phyloP scores from a whole-genome alignment of 805 yeast genomes.

The Hemisphaericaspora nanyangensis region DNA sequence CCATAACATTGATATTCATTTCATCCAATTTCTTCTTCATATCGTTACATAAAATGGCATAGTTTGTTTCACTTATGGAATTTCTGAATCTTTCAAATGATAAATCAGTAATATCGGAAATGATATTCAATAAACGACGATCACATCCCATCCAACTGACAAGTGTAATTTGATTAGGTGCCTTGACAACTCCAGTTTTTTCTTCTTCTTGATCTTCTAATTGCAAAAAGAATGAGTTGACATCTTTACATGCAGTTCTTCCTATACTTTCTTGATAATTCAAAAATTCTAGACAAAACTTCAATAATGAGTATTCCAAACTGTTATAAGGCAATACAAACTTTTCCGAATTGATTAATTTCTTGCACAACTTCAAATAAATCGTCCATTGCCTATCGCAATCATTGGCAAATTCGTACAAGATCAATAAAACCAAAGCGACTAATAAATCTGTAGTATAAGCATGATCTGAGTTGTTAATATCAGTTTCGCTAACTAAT shows the following conservation, averaged over 20 bases:
- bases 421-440: constrained; percentile 18
- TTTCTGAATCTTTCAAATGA: constrained; percentile 21
- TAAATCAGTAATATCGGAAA: constrained; percentile 30
- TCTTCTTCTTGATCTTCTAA: constrained; percentile 11
- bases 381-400: constrained; percentile 20
- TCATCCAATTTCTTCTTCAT: constrained; percentile 14
- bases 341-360: constrained; percentile 12
- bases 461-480: background rate
- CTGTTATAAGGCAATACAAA: constrained; percentile 17
- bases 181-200: background rate
- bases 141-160: constrained; percentile 35
- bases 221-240: constrained; percentile 18
- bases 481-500: constrained; percentile 1
- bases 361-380: constrained; percentile 17
- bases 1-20: constrained; percentile 13
- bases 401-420: constrained; percentile 25
- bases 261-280: constrained; percentile 25
- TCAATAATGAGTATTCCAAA: constrained; percentile 16
- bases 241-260: constrained; percentile 26
- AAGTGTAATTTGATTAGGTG: constrained; percentile 4
- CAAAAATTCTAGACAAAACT: constrained; percentile 21
- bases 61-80: constrained; percentile 12
- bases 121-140: constrained; percentile 16
- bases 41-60: constrained; percentile 11
- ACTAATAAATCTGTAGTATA: constrained; percentile 16